phyloP scores from a whole-genome alignment of 176 grass and related monocot genomes.

The Themeda triandra region DNA sequence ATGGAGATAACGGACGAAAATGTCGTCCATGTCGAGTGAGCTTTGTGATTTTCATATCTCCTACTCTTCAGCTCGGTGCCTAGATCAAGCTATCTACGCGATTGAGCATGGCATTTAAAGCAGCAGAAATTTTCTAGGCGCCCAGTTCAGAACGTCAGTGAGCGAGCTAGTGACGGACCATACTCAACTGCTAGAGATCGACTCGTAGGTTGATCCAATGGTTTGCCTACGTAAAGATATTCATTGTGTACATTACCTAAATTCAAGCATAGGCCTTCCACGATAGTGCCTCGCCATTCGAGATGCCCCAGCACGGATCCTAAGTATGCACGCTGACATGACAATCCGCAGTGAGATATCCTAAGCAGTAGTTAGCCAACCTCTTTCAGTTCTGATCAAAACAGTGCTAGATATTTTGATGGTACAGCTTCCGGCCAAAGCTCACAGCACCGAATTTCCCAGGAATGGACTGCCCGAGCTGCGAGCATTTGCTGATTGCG shows the following conservation, averaged over 20 bases:
- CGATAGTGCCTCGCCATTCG: neutral
- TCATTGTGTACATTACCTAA: neutral
- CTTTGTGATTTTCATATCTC: neutral
- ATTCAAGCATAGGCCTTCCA: neutral
- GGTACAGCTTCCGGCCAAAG: neutral
- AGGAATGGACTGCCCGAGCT: neutral
- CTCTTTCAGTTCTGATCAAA: neutral
- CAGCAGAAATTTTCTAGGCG: neutral
- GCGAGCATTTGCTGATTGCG: neutral
- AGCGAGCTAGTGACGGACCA: neutral
- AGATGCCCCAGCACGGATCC: neutral
- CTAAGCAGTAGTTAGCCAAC: neutral
- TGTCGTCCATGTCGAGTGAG: neutral
- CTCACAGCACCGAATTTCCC: neutral
- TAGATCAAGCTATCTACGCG: neutral
- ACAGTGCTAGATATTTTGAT: conserved; percentile 18
- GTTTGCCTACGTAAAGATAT: neutral
- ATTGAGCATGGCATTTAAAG: neutral
- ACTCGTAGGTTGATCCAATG: neutral
- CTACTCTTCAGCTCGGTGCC: neutral
- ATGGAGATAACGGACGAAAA: neutral
- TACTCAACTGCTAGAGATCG: neutral
- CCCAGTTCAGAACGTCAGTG: neutral
- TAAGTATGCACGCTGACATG: neutral
- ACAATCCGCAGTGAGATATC: neutral